A percentile compares a stretch with the other conserved stretches of the same genome.
phyloP scores from a whole-genome alignment of 202 grass and related monocot species.

The Tripidium arundinaceum region DNA sequence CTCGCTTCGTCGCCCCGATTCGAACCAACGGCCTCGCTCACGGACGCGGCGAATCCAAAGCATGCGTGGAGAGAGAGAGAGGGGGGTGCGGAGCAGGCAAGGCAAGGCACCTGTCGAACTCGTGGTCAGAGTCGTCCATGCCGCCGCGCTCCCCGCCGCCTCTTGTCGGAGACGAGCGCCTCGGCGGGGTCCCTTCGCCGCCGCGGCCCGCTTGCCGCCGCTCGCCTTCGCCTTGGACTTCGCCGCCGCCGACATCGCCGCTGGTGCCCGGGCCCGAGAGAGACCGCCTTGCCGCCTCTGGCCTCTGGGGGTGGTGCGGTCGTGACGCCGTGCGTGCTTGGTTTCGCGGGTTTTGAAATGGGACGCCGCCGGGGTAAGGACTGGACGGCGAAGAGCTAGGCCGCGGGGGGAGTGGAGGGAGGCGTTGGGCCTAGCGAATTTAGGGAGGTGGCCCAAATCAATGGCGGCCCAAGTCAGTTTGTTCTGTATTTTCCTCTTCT shows the following conservation, averaged over 20 bases:
- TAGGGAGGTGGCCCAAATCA: background rate
- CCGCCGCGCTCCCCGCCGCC: conserved; percentile 32
- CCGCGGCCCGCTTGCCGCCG: conserved; percentile 38
- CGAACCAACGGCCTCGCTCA: background rate
- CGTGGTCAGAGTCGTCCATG: conserved; percentile 49
- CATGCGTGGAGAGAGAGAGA: background rate
- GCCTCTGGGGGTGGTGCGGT: background rate
- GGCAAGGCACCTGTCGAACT: conserved; percentile 33
- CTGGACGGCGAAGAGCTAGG: background rate
- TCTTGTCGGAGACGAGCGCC: conserved; percentile 37
- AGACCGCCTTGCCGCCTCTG: background rate
- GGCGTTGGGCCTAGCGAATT: background rate
- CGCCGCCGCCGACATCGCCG: conserved; percentile 32
- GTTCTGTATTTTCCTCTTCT: too few species aligned
- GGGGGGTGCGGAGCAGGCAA: background rate
- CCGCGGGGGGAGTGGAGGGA: background rate
- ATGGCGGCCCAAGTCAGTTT: background rate
- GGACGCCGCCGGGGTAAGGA: background rate
- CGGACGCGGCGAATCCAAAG: background rate
- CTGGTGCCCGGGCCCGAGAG: background rate
- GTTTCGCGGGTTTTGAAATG: conserved; percentile 25
- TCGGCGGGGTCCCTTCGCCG: conserved; percentile 35
- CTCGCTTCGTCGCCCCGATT: conserved; percentile 10
- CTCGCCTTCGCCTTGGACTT: conserved; percentile 36
- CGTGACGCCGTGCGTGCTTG: background rate